phyloP scores from a whole-genome alignment of 805 yeast genomes.

The Myxozyma geophila region DNA sequence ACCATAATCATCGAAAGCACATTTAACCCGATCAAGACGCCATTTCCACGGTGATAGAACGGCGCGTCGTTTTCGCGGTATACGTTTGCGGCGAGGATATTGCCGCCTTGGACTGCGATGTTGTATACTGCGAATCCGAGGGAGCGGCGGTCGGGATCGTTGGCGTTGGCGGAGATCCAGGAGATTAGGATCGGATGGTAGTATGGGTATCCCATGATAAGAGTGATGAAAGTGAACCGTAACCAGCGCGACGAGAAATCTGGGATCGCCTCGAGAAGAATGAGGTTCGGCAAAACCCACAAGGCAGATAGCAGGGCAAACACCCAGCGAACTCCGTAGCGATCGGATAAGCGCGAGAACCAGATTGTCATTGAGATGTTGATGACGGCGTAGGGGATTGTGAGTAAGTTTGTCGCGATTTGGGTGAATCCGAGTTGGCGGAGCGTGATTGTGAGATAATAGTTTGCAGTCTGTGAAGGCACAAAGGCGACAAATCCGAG shows the following conservation, averaged over 20 bases:
- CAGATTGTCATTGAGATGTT: conserved; percentile 41
- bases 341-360: conserved; percentile 32
- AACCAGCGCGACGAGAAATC: conserved; percentile 31
- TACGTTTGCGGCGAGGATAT: conserved; percentile 59
- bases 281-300: conserved; percentile 32
- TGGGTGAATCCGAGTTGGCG: conserved; percentile 57
- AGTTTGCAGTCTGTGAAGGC: conserved; percentile 29
- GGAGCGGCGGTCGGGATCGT: conserved; percentile 63
- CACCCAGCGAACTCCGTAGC: conserved; percentile 26
- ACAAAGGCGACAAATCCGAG: conserved; percentile 34
- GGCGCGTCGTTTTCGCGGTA: conserved; percentile 65
- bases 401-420: conserved; percentile 55
- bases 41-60: conserved; percentile 62
- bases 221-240: conserved; percentile 27
- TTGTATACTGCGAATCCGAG: conserved; percentile 68
- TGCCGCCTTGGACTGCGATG: conserved; percentile 64
- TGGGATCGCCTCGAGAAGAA: conserved; percentile 38
- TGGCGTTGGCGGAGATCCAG: conserved; percentile 66
- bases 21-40: conserved; percentile 40
- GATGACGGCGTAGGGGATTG: conserved; percentile 54
- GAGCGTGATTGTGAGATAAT: conserved; percentile 52
- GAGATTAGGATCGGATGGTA: conserved; percentile 60
- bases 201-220: conserved; percentile 54
- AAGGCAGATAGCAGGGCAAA: conserved; percentile 32
- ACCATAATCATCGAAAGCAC: conserved; percentile 37